Base-by-base conservation (phyloP, 768 basidiomycete species). In the Boletellus emodensis region DNA sequence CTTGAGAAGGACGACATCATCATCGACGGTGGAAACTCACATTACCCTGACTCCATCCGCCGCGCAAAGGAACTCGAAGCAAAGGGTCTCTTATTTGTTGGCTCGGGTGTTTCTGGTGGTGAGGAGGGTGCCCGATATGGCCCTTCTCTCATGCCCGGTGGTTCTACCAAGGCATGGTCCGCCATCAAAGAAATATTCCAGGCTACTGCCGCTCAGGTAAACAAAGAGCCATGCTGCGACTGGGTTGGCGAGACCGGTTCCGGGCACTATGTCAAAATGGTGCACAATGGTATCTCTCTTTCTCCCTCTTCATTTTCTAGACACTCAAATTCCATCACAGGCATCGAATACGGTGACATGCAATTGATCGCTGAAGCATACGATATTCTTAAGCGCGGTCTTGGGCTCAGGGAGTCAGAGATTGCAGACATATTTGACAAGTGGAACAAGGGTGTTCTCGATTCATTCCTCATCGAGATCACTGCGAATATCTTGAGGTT, bases 311-410 rank as follows among this genome's bases (percentile, higher is more conserved):
- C 36, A 37, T 39, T 50, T 50, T 26, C 18, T 28, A 48, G 42
- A 42, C n/a, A 51, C 49, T 52, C 43, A 54, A 28, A 11, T 20
- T 28, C 34, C 10, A 50, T 44, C 37, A 32, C 58, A 94, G 95
- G 95, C 77, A 99, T 99, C 71, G 96, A 99, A 72, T 97, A 97
- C 67, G 94, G 91, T 62, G 96, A 99, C 75, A 99, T 99, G 96
- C 95, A 98, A 71, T 78, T 98, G 67, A 98, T 99, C 59, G 91
- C 93, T 54, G 96, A 99, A 74, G 94, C 92, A 6, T 99, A 99
- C 71, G 95, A 97, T 69, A 96, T 99, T 73, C 85, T 99, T 68
- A 93, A 92, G 79, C 90, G 93, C 60, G 95, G 95, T 54, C 87
- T 98, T 61, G 91, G 86, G 57, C 78, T 95, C 50, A 40, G 67